Base-by-base conservation (phyloP, 23 red algal genomes). In the Cyanidiococcus yangmingshanensis region DNA sequence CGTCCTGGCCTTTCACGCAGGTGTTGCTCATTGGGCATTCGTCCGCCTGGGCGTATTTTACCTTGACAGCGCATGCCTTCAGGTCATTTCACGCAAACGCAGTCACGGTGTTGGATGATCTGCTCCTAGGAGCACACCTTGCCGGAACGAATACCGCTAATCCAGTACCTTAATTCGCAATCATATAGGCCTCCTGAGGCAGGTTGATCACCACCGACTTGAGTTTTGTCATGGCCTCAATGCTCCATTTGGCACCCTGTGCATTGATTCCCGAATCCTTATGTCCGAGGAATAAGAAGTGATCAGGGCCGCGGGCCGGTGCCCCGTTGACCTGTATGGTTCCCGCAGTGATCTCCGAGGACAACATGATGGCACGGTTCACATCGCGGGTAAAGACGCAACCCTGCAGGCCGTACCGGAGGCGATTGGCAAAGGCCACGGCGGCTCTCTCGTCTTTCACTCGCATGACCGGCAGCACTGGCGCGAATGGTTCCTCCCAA, bases 141-240 rank as follows among this genome's bases (percentile, higher is more conserved):
- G n/a, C n/a, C n/a, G n/a, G n/a, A n/a, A n/a, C n/a, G n/a, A n/a
- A n/a, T n/a, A n/a, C n/a, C n/a, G n/a, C n/a, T n/a, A n/a, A n/a
- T n/a, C n/a, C n/a, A 54, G 45, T 7, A 21, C 27, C 32, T 71
- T 30, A 71, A 29, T 71, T 71, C 16, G 74, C 74, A 1, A 76
- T 38, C 74, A 50, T 41, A 58, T 76, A 83, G 2, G 68, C 51
- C 75, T 74, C 63, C 51, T 83, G 39, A 27, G 68, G 80, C 58
- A 83, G 75, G 35, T 83, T 83, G 67, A 83, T 83, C 16, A 83
- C 80, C 2, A 59, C 32, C 27, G 68, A 76, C 36, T 83, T 83
- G 67, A 83, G 51, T 75, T 86, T 80, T 24, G 83, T 86, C 83
- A 86, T 86, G 30, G 75, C 83, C 37, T 79, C 74, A 33, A 86